Conservation (phyloP, 169 alveolate species). For the Neospora caninum region DNA sequence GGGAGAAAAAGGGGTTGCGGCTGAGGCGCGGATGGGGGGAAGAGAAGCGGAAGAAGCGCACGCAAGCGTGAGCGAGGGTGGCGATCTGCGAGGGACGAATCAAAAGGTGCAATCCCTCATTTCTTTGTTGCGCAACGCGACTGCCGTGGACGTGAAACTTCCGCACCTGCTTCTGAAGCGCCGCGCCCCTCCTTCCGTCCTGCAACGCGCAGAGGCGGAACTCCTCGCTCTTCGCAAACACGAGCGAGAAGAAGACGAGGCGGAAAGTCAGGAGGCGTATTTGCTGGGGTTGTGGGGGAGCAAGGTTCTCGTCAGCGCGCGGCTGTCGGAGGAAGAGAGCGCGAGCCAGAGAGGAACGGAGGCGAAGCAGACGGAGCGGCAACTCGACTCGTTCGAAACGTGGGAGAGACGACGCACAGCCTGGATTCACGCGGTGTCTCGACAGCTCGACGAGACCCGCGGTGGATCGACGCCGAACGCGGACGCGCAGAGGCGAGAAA, state of each 20-base stretch:
- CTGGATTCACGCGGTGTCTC: too few relatives aligned
- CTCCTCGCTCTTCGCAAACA: neutral
- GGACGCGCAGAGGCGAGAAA: neutral
- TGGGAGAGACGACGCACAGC: neutral
- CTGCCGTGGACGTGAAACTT: neutral
- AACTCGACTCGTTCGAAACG: neutral
- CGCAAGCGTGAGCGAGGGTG: neutral
- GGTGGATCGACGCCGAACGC: neutral
- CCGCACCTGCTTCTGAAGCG: neutral
- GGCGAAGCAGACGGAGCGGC: neutral
- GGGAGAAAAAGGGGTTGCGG: neutral
- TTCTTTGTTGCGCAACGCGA: neutral
- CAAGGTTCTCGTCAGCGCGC: conserved; percentile 31
- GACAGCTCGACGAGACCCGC: neutral
- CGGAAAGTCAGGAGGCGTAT: neutral
- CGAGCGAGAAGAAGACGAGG: conserved; percentile 6
- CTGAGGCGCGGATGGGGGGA: neutral
- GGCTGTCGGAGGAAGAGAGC: neutral
- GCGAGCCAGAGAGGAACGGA: neutral
- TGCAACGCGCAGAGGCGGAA: neutral
- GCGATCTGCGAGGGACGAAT: neutral
- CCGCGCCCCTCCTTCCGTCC: neutral
- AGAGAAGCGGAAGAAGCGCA: neutral
- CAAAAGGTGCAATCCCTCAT: neutral
- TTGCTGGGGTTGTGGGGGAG: neutral